Base-by-base conservation (phyloP, 352 stramenopile genomes). In the Globisporangium emineosum region DNA sequence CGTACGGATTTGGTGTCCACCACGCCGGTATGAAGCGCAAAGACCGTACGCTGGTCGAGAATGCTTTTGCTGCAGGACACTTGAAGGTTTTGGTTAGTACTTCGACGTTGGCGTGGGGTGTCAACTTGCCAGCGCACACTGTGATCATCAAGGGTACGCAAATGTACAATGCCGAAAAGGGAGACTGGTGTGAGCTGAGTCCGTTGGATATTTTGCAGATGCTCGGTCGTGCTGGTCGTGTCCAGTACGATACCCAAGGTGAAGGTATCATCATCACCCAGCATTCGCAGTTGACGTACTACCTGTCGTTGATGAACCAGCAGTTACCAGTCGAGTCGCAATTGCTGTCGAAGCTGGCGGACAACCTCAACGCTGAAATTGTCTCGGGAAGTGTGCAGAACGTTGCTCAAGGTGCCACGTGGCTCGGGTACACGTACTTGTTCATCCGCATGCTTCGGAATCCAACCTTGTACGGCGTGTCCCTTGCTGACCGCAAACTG, bases 121-220 rank as follows among this genome's bases (percentile, higher is more conserved):
- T 99, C 23, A 99, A 99, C 75, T 76, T 99, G 52, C 98, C 98
- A 6, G 97, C 97, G 0, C 97, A 99, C 78, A 99, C 98, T 5
- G 98, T 99, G 17, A 99, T 99, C 67, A 99, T 99, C 72, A 99
- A 99, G 79, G 98, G 98, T n/a, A 99, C 98, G 30, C 97, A 99
- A 72, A 99, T 99, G 68, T 99, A 99, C 81, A 98, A 98, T 66
- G 97, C 98, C 4, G 96, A 99, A 56, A 96, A 98, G 65, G 97
- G 97, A 19, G 82, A 96, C 23, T 99, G 97, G 98, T 97, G 96
- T 25, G 98, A 99, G 71, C 71, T 99, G 13, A 98, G 90, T 67
- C 97, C 97, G 8, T 79, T 99, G 35, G 98, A 99, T 74, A 97
- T 99, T 49, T 70, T 99, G 57, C 97, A 99, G 72, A 99, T 99